Percentiles rank a stretch among this genome's conserved stretches.
phyloP scores from a whole-genome alignment of 768 basidiomycete genomes.

The Suillus decipiens region DNA sequence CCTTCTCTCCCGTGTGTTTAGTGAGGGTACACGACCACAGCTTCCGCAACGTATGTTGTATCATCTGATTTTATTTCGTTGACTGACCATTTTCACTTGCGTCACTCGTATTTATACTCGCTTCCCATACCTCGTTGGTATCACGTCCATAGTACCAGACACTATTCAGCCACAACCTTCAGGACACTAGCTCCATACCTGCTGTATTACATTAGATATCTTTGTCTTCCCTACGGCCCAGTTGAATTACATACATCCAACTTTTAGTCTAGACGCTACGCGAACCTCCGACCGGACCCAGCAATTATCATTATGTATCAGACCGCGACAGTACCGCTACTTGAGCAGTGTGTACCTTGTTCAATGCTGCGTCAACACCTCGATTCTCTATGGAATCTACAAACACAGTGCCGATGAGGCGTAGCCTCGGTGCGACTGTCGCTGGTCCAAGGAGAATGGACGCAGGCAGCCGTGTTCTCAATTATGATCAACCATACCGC shows the following conservation, averaged over 20 bases:
- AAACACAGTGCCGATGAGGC: not conserved
- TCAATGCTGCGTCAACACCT: not conserved
- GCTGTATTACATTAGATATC: constrained; percentile 7
- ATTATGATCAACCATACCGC: not conserved
- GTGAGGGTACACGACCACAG: constrained; percentile 78
- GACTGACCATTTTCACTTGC: not conserved
- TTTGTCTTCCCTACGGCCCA: constrained; percentile 1
- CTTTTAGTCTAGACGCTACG: no score
- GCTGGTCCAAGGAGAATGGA: constrained; percentile 5
- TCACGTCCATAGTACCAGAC: not conserved
- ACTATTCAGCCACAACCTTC: constrained; percentile 7
- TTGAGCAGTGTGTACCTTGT: not conserved
- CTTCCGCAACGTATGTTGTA: constrained; percentile 69
- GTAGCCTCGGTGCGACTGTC: not conserved
- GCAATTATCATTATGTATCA: no score
- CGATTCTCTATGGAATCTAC: not conserved
- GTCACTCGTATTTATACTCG: not conserved
- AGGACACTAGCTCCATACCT: constrained; percentile 6
- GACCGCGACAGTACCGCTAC: no score
- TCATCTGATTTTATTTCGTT: not conserved
- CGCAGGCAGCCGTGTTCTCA: not conserved
- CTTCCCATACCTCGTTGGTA: not conserved
- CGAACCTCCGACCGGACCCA: no score
- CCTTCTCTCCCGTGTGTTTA: constrained; percentile 84
- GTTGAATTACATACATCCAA: no score